Conservation (phyloP, 306 rosid species). For the Astragalus glycyphyllos region DNA sequence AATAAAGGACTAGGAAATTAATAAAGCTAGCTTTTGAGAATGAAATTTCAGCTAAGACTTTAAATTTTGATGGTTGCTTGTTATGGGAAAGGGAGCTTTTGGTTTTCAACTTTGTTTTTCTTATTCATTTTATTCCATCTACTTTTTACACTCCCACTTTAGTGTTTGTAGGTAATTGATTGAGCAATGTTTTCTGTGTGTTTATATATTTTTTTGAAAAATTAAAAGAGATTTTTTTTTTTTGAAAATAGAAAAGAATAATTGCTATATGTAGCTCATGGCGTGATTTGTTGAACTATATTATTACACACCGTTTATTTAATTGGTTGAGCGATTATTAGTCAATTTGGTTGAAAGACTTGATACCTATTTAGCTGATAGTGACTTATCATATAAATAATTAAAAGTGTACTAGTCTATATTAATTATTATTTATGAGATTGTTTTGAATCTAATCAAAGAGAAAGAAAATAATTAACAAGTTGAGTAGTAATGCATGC, state of each 20-base stretch:
- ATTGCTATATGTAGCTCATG: constrained; percentile 24
- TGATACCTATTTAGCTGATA: constrained; percentile 42
- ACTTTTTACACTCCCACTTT: constrained; percentile 38
- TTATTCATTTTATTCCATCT: constrained; percentile 45
- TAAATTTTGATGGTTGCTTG: constrained; percentile 47
- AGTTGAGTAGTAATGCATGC: constrained; percentile 39
- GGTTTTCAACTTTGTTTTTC: constrained; percentile 48
- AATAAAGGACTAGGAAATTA: constrained; percentile 6
- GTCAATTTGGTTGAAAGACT: constrained; percentile 50
- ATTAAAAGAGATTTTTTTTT: neutral
- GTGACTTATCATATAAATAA: constrained; percentile 35
- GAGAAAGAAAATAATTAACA: constrained; percentile 27
- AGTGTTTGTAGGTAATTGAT: constrained; percentile 43
- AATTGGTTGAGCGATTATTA: constrained; percentile 40
- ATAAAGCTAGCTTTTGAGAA: constrained; percentile 46
- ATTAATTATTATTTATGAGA: constrained; percentile 27
- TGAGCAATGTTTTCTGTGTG: neutral
- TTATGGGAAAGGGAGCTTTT: constrained; percentile 58
- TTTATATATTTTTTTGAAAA: neutral
- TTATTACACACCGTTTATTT: constrained; percentile 16
- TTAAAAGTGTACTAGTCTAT: constrained; percentile 16
- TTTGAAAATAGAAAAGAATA: constrained; percentile 1
- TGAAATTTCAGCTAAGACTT: constrained; percentile 51
- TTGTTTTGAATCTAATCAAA: constrained; percentile 34
- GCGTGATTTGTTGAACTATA: constrained; percentile 44